Conservation (phyloP, 2,329 filamentous ascomycete genomes). For the Phialophora expanda region DNA sequence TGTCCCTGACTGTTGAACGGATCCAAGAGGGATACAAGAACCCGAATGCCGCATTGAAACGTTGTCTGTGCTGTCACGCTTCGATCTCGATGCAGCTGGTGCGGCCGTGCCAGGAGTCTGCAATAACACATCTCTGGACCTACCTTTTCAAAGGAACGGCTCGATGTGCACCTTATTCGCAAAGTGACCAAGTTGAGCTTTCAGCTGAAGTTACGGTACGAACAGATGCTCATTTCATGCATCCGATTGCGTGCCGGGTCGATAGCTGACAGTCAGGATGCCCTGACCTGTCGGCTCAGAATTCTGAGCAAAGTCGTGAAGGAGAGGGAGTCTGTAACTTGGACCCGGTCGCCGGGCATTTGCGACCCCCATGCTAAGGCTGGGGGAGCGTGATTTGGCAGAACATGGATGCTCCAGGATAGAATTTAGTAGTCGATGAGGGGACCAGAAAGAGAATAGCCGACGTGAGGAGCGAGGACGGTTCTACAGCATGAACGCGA, state of each 20-base stretch:
- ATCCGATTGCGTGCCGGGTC: not conserved
- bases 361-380: not conserved
- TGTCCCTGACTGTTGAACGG: slow-evolving; percentile 34
- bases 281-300: not conserved
- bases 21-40: not conserved
- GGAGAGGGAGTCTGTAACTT: not conserved
- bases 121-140: not conserved
- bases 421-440: not conserved
- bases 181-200: not conserved
- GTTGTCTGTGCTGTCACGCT: not conserved
- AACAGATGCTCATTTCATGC: not conserved
- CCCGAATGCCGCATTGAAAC: not conserved
- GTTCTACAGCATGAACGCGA: not conserved
- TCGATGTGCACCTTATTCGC: not conserved
- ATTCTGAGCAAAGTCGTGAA: not conserved
- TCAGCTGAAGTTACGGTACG: not conserved
- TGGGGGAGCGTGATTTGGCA: not conserved
- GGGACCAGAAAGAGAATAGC: not conserved
- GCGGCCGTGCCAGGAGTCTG: not conserved
- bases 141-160: not conserved
- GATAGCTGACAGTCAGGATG: not conserved
- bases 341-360: not conserved
- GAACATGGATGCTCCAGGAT: not conserved
- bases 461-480: not conserved
- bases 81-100: not conserved